phyloP scores from a whole-genome alignment of 257 asterid species.

The Forsythia suspensa region DNA sequence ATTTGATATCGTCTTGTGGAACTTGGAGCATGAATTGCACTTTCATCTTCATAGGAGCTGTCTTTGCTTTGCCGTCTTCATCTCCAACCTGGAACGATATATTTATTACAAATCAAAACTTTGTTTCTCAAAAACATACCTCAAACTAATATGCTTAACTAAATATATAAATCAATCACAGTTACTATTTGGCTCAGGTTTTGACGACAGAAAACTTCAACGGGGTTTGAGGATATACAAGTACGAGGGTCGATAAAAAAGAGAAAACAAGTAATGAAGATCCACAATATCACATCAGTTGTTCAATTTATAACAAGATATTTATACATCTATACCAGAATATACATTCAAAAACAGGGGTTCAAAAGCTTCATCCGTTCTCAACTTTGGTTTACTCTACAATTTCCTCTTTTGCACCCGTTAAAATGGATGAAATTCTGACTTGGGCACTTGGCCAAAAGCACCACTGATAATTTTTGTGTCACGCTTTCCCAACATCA shows the following conservation, averaged over 20 bases:
- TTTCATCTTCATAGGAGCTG: constrained; percentile 92
- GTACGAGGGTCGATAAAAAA: background rate
- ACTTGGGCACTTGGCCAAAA: background rate
- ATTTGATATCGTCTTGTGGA: constrained; percentile 76
- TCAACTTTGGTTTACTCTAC: background rate
- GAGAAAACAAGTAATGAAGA: background rate
- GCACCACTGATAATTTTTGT: background rate
- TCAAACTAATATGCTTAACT: background rate
- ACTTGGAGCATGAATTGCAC: constrained; percentile 95
- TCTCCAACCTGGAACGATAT: constrained; percentile 64
- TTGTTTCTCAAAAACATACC: background rate
- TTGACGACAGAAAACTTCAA: background rate
- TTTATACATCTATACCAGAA: background rate
- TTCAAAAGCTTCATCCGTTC: background rate
- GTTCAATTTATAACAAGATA: background rate
- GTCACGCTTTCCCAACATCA: background rate
- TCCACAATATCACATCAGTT: background rate
- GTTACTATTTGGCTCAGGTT: background rate
- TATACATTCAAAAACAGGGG: background rate
- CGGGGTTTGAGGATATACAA: background rate
- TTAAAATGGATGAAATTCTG: background rate
- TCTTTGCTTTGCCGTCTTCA: constrained; percentile 73
- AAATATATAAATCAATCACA: background rate
- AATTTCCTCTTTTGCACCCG: background rate
- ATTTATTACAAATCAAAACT: background rate